Evolutionary conservation across 2,329 filamentous ascomycete species (phyloP).

Genomic region (Aspergillus cejpii): DNA sequence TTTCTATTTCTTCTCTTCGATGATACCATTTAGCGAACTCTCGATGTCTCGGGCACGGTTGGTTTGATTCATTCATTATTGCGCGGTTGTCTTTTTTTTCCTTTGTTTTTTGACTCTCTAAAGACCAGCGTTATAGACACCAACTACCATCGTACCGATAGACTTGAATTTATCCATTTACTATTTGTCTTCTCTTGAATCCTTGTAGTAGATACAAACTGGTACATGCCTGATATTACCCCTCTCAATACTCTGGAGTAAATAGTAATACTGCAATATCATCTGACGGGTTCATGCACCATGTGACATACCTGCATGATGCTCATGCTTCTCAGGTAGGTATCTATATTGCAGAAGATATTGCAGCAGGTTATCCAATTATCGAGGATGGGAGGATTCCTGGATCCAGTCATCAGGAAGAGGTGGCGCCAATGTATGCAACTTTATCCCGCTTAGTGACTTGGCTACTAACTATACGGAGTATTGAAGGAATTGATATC

Average conservation of each 20-base stretch:
- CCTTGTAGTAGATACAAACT: neutral
- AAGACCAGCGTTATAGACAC: constrained; percentile 9
- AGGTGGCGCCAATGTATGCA: too few relatives aligned
- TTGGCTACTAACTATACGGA: too few relatives aligned
- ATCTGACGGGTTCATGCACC: constrained; percentile 3
- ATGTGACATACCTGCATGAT: neutral
- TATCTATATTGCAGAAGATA: too few relatives aligned
- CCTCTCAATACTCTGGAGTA: neutral
- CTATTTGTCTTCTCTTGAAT: neutral
- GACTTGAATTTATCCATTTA: constrained; percentile 1
- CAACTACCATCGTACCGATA: constrained; percentile 14
- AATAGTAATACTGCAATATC: constrained; percentile 2
- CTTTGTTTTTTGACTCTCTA: neutral
- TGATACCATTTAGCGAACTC: constrained; percentile 35
- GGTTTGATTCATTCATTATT: constrained; percentile 13
- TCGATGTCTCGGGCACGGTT: constrained; percentile 12
- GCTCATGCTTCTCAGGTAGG: too few relatives aligned
- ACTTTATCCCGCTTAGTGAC: too few relatives aligned
- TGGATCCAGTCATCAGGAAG: too few relatives aligned
- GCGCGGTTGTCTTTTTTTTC: too few relatives aligned
- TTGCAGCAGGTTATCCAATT: too few relatives aligned
- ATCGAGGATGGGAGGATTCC: too few relatives aligned
- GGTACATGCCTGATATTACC: neutral
- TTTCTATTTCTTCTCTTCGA: constrained; percentile 23
- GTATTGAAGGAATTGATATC: too few relatives aligned